Conservation (phyloP, 140 eudicot species). For the Oenanthe javanica region DNA sequence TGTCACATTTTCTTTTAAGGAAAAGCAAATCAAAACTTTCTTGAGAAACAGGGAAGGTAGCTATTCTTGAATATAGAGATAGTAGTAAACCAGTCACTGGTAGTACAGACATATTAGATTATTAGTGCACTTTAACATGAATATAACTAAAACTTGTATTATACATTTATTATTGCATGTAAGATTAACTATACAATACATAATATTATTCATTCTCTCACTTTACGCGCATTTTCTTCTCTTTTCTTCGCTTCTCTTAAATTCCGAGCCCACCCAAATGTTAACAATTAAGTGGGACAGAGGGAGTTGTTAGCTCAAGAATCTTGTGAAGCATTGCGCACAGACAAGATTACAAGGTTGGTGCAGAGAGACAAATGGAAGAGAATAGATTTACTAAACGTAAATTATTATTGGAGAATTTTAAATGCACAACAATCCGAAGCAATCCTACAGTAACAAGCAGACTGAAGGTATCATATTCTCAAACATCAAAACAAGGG, state of each 20-base stretch:
- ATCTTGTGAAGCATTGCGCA: not conserved
- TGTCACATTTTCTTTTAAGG: not conserved
- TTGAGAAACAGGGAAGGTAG: conserved; percentile 31
- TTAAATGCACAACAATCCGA: not conserved
- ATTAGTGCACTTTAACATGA: not conserved
- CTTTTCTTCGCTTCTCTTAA: no score
- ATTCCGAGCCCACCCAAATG: no score
- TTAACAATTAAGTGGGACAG: no score
- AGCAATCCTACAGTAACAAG: not conserved
- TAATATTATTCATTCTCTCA: no score
- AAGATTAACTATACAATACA: not conserved
- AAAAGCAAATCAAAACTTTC: conserved; percentile 15
- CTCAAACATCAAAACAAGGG: not conserved
- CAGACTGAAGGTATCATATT: not conserved
- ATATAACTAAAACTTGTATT: not conserved
- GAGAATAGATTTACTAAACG: not conserved
- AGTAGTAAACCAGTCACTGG: not conserved
- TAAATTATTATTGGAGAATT: not conserved
- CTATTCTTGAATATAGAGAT: conserved; percentile 17
- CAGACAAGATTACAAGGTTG: not conserved
- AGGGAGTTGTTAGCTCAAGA: not conserved
- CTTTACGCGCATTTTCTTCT: no score
- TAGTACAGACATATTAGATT: not conserved
- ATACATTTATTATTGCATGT: not conserved
- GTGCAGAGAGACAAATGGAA: not conserved